These are phyloP conservation scores for Trypanosoma melophagium DNA, from an alignment of 208 protist genomes.

Conservation along the genomic window DNA sequence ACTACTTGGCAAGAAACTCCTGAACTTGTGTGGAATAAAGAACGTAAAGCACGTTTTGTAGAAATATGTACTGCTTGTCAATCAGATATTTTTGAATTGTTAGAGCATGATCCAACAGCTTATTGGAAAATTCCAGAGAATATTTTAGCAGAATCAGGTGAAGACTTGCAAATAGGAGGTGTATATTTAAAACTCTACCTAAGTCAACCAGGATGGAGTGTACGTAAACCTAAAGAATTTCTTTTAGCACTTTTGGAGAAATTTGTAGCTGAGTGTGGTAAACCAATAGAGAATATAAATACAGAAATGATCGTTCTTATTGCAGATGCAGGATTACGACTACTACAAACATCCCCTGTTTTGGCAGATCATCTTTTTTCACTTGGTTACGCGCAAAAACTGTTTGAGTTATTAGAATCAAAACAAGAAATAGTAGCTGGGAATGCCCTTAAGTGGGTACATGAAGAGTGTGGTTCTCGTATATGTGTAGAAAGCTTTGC, in stretches of 20 bases:
- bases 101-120: constrained; percentile 36
- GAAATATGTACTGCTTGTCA: constrained; percentile 25
- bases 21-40: constrained; percentile 92
- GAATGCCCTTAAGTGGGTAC: constrained; percentile 52
- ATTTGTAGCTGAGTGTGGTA: constrained; percentile 42
- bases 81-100: constrained; percentile 32
- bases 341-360: constrained; percentile 46
- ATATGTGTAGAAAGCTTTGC: constrained; percentile 62
- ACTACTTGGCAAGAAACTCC: constrained; percentile 89
- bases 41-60: constrained; percentile 56
- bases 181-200: constrained; percentile 83
- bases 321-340: constrained; percentile 38
- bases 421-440: constrained; percentile 13
- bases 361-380: constrained; percentile 65
- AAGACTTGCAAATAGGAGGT: constrained; percentile 67
- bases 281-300: constrained; percentile 5
- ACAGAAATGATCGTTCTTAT: constrained; percentile 43
- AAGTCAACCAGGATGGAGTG: constrained; percentile 73
- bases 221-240: constrained; percentile 86
- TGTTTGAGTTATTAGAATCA: constrained; percentile 42
- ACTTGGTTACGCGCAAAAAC: constrained; percentile 70
- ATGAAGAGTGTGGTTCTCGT: constrained; percentile 52
- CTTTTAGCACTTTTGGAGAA: constrained; percentile 63
- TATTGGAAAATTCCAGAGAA: constrained; percentile 54
- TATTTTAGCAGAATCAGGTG: constrained; percentile 2